These are phyloP conservation scores for Amaranthus hypochondriacus DNA, from an alignment of 148 eudicot genomes.

Conservation along the genomic window DNA sequence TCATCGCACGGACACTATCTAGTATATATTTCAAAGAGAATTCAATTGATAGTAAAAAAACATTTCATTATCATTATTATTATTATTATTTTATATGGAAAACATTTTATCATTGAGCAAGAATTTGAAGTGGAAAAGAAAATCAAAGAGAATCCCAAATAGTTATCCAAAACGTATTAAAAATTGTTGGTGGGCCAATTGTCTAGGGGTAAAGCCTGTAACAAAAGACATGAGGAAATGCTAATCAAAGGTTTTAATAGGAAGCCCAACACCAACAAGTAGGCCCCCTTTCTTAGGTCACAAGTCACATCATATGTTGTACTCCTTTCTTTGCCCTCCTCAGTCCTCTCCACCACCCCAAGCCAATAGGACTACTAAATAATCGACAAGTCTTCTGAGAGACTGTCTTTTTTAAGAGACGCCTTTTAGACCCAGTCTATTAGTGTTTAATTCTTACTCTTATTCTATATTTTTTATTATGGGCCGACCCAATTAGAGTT, in stretches of 20 bases:
- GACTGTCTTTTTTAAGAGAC: too few relatives aligned
- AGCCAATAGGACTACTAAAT: not conserved
- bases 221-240: slow-evolving; percentile 18
- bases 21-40: too few relatives aligned
- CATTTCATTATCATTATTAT: too few relatives aligned
- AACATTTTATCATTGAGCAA: too few relatives aligned
- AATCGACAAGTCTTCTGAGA: too few relatives aligned
- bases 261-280: slow-evolving; percentile 18
- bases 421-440: too few relatives aligned
- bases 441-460: too few relatives aligned
- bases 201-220: slow-evolving; percentile 14
- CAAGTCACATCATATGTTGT: slow-evolving; percentile 25
- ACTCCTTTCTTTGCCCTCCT: not conserved
- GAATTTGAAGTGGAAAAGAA: not conserved
- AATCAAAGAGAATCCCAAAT: slow-evolving; percentile 18
- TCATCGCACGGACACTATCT: too few relatives aligned
- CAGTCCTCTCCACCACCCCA: not conserved
- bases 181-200: slow-evolving; percentile 21
- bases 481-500: too few relatives aligned
- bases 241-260: slow-evolving; percentile 2
- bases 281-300: slow-evolving; percentile 21
- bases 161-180: slow-evolving; percentile 9
- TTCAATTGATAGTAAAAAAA: too few relatives aligned
- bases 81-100: too few relatives aligned
- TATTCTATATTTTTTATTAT: not conserved